Base-by-base conservation (phyloP, 805 yeast genomes). In the Hanseniaspora valbyensis region DNA sequence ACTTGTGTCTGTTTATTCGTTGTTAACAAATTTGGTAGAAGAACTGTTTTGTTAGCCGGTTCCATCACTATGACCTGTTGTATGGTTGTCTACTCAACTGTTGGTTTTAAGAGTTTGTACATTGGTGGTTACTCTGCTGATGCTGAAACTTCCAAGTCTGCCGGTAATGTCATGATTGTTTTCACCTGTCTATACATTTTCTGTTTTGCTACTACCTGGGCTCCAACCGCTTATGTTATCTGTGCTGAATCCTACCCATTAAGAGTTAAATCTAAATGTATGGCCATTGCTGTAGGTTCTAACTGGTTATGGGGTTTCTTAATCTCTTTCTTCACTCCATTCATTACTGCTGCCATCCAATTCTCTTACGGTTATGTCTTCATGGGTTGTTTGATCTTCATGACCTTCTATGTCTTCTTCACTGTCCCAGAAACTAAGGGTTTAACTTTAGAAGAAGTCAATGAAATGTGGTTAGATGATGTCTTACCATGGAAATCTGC, bases 351-450 rank as follows among this genome's bases (percentile, higher is more conserved):
- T 24, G 75, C 76, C 38, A 78, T 85, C 57, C 78, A 80, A 59
- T 83, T 82, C 71, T 75, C 76, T 66, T 78, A 81, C 62, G 94
- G 95, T 48, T 81, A 77, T 62, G 79, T 67, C 30, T 72, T 72
- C 59, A 66, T 77, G 58, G 84, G 83, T 2, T 78, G 83, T 64
- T 68, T 78, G 68, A 66, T 78, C 18, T 75, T 69, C 57, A 67
- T 75, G 32, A 60, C 80, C 62, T 70, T 81, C 66, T 86, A 81
- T 64, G 83, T 83, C 50, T 78, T 74, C 72, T 78, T 85, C 72
- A 73, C 74, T 58, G 78, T 86, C 54, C 78, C 79, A 59, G 90
- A 83, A 67, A 86, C 95, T 50, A 80, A 78, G 69, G 94, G 94
- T 53, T 74, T 84, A 59, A 74, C 85, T 42, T 74, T 86, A 63